Evolutionary conservation across 805 yeast genomes (phyloP).

Genomic region (Zygosaccharomyces bailii): DNA sequence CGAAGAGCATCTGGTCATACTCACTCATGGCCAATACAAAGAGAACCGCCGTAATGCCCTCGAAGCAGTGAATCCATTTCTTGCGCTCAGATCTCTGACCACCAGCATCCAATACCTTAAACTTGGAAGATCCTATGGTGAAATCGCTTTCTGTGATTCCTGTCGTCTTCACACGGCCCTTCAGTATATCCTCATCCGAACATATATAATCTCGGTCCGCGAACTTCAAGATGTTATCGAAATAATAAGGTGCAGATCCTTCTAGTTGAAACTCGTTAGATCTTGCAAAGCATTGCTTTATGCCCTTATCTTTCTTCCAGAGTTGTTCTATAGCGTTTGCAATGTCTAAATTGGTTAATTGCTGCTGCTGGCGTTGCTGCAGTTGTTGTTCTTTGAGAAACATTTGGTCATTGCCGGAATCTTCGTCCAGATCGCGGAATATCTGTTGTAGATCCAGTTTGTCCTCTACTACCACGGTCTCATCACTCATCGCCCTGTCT

Average conservation of each 20-base stretch:
- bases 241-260: constrained; percentile 76
- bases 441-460: constrained; percentile 21
- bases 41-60: constrained; percentile 80
- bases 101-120: constrained; percentile 90
- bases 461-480: constrained; percentile 6
- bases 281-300: constrained; percentile 52
- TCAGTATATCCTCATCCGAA: constrained; percentile 76
- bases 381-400: constrained; percentile 21
- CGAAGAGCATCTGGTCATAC: constrained; percentile 88
- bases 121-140: constrained; percentile 58
- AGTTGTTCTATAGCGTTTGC: constrained; percentile 66
- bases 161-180: constrained; percentile 90
- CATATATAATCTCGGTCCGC: constrained; percentile 65
- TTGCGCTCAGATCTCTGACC: constrained; percentile 90
- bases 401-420: constrained; percentile 26
- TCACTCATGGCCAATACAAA: constrained; percentile 89
- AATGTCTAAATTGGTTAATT: constrained; percentile 45
- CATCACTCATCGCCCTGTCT: constrained; percentile 9
- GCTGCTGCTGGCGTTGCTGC: constrained; percentile 8
- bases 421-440: constrained; percentile 25
- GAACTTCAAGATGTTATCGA: constrained; percentile 65
- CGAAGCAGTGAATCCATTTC: constrained; percentile 94
- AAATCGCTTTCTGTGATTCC: constrained; percentile 90
- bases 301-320: constrained; percentile 72
- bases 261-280: constrained; percentile 83